Evolutionary conservation across 73 alveolate genomes (phyloP), one percentile per base, ranked within the genome.

Genomic region (Durusdinium trenchii): DNA sequence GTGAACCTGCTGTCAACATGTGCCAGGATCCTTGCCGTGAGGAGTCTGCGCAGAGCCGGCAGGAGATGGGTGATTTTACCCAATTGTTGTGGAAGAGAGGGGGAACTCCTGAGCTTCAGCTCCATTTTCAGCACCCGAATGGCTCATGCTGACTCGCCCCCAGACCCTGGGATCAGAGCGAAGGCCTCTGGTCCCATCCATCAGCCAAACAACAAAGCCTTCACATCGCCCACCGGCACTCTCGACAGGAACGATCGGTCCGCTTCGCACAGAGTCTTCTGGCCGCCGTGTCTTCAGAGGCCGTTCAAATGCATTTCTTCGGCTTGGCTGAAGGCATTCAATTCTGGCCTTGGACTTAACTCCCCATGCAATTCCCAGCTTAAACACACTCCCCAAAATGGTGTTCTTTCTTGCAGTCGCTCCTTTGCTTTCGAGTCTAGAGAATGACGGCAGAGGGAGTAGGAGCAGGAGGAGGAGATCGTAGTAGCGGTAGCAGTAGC

Each of bases 201-300:
- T 54, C 28, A 20, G 20, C 20, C 28, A 20, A 20, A 12, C 64
- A 54, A 20, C 9, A 54, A 12, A 20, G 28, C 64, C 9, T 54
- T 54, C 28, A 9, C 64, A 54, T 20, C 28, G 20, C 64, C 20
- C 28, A 20, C 9, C 64, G 28, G 20, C 9, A 42, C 45, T 43
- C 12, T 23, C 14, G 76, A 2, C 69, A 87, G 95, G 95, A 42
- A 35, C 62, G 69, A 2, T n/a, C 71, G 38, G 40, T 61, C 51
- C 95, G 52, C 83, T 87, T 87, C 30, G 95, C 84, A 1, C 12
- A 60, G 40, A 67, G 54, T 36, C 38, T 60, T 83, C 84, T 87
- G 69, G 67, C 60, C 14, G 95, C 95, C 26, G 84, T 87, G 69
- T 87, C 95, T 2, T 47, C 67, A 1, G 95, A 87, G 95, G 95